Conservation (phyloP, 148 eudicot genomes). For the Rhododendron williamsianum region DNA sequence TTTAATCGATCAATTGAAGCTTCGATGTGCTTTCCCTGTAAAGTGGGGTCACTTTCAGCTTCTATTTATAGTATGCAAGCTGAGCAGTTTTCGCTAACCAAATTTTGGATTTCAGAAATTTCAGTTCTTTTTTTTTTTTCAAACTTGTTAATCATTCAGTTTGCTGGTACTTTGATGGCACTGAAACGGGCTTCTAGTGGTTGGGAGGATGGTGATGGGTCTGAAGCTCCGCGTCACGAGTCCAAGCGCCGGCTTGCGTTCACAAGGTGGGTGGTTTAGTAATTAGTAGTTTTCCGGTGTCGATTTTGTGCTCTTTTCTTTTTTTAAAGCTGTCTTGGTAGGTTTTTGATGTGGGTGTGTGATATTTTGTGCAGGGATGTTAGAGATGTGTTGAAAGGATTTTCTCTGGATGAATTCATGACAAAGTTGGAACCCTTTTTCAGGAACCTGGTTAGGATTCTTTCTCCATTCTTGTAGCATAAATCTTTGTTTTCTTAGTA, state of each 20-base stretch:
- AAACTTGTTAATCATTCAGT: constrained; percentile 1
- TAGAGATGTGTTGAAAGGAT: constrained; percentile 34
- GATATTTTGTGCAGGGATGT: constrained; percentile 24
- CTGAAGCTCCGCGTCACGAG: constrained; percentile 16
- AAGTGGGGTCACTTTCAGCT: background rate
- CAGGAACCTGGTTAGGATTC: constrained; percentile 48
- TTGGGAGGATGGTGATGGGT: constrained; percentile 28
- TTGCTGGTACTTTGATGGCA: constrained; percentile 34
- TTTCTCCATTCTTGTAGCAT: background rate
- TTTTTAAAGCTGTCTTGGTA: background rate
- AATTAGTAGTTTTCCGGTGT: background rate
- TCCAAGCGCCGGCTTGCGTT: constrained; percentile 24
- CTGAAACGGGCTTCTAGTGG: constrained; percentile 42
- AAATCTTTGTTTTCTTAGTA: background rate
- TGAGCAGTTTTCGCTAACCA: background rate
- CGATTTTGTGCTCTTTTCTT: background rate
- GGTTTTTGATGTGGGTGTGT: background rate
- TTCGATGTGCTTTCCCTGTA: constrained; percentile 29
- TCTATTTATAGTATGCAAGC: background rate
- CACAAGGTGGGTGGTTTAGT: constrained; percentile 36
- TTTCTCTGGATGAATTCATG: constrained; percentile 27
- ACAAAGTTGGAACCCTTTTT: constrained; percentile 42
- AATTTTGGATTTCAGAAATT: background rate
- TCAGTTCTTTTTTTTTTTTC: background rate
- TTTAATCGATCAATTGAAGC: constrained; percentile 16